phyloP scores from a whole-genome alignment of 768 basidiomycete species.

The Mycena pura region DNA sequence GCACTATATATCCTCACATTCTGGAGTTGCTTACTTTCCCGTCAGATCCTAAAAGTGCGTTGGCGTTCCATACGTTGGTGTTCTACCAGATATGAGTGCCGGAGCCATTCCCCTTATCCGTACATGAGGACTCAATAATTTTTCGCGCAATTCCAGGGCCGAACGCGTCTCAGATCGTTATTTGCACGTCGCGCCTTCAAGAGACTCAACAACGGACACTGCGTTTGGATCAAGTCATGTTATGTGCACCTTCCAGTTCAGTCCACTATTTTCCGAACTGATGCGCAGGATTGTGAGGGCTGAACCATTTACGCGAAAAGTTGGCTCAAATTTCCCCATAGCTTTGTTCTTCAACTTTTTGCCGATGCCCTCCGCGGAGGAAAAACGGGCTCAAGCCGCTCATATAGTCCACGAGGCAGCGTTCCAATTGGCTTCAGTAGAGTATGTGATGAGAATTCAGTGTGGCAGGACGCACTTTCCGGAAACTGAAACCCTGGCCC shows the following conservation, averaged over 20 bases:
- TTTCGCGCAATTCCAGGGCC: slow-evolving; percentile 52
- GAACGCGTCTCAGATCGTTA: slow-evolving; percentile 59
- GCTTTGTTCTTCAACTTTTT: slow-evolving; percentile 56
- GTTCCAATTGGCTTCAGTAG: slow-evolving; percentile 55
- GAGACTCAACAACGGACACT: slow-evolving; percentile 66
- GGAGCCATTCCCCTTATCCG: slow-evolving; percentile 56
- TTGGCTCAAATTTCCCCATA: slow-evolving; percentile 23
- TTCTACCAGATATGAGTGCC: slow-evolving; percentile 66
- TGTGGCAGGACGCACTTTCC: slow-evolving; percentile 62
- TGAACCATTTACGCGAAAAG: not conserved
- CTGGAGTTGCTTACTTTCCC: not conserved
- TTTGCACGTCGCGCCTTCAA: slow-evolving; percentile 62
- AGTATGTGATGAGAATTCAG: slow-evolving; percentile 57
- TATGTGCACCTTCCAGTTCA: slow-evolving; percentile 50
- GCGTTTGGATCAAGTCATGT: slow-evolving; percentile 61
- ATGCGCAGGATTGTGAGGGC: slow-evolving; percentile 16
- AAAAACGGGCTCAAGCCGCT: slow-evolving; percentile 51
- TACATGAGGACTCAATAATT: slow-evolving; percentile 63
- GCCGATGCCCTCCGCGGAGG: slow-evolving; percentile 57
- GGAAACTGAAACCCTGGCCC: slow-evolving; percentile 49
- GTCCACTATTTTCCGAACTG: not conserved
- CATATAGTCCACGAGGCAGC: slow-evolving; percentile 63
- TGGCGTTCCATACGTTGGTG: slow-evolving; percentile 66
- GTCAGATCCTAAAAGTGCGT: slow-evolving; percentile 60
- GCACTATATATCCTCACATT: not conserved